phyloP scores from a whole-genome alignment of 108 stramenopile genomes.

The Nitzschia sp. region DNA sequence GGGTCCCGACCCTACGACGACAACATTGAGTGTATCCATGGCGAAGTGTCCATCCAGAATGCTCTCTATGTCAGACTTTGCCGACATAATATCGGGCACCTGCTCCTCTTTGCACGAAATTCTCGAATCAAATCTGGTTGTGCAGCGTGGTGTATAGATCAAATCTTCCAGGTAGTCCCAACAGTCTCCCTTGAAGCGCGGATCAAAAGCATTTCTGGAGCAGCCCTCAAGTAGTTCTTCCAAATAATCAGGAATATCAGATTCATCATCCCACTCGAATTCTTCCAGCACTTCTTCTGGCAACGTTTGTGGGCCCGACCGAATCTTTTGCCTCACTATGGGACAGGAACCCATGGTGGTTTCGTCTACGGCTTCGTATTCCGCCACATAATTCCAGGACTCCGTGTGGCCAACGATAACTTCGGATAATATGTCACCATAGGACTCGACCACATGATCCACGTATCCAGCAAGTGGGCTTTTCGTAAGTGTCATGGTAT shows the following conservation, averaged over 20 bases:
- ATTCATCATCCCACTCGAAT: conserved; percentile 19
- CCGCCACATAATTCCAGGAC: background rate
- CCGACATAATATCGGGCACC: background rate
- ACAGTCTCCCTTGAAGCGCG: background rate
- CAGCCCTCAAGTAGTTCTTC: background rate
- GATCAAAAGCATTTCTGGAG: background rate
- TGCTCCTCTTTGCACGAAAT: background rate
- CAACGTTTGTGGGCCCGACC: background rate
- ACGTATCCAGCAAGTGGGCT: background rate
- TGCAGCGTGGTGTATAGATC: conserved; percentile 24
- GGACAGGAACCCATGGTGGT: conserved; percentile 1
- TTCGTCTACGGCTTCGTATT: background rate
- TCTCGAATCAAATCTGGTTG: conserved; percentile 27
- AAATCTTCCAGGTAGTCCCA: conserved; percentile 6
- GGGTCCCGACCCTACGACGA: conserved; percentile 31
- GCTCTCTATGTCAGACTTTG: background rate
- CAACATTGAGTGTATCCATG: conserved; percentile 14
- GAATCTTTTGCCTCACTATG: background rate
- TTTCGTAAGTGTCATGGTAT: too few species aligned
- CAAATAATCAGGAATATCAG: conserved; percentile 17
- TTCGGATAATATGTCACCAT: background rate
- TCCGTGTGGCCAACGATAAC: background rate
- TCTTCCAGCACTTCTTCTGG: conserved; percentile 2
- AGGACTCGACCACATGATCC: background rate
- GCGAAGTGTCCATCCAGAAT: conserved; percentile 3